Base-by-base conservation (phyloP, 2,329 filamentous ascomycete species). In the Alternaria tenuissima region DNA sequence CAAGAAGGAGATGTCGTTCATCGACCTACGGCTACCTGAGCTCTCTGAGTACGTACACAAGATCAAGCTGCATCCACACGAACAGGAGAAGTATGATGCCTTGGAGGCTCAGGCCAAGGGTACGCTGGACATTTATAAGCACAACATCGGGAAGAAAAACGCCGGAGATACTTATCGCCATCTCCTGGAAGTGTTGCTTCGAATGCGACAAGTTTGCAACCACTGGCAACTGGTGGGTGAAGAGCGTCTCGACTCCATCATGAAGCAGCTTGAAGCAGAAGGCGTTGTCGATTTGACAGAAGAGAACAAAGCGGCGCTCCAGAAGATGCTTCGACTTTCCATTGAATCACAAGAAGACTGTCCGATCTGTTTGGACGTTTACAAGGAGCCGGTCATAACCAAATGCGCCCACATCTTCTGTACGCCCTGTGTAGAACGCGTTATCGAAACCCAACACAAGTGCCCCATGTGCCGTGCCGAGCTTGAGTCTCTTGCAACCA, bases 1-100 rank as follows among this genome's bases (percentile, higher is more conserved):
- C 38, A 90, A 89, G 77, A 97, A 97, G 76, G 89, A 94, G 57
- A 96, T 97, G 93, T 85, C 85, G 5, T 96, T 96, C 71, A 86
- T 97, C 53, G 92, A 96, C 66, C 81, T 96, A 20, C 90, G 88
- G 63, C 83, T 96, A 8, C 93, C 93, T 0, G 83, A 88, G 14
- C 88, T 96, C 71, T 89, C 88, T 1, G 92, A 94, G 72, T 93
- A 90, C 66, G 83, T 95, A 6, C 89, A 95, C 69, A 87, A 87
- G 8, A 87, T 96, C 66, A 83, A 88, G 8, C 93, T 96, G 70
- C 85, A 88, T 43, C 78, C 86, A 0, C 88, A 93, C 36, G 93
- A 96, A 76, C 84, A 88, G 66, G 86, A 88, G 68, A 92, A 91
- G 78, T 97, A 96, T 72, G 87, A 92, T 39, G 88, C 88, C 36